Evolutionary conservation across 805 yeast genomes (phyloP).

Genomic region (Candida anglica): DNA sequence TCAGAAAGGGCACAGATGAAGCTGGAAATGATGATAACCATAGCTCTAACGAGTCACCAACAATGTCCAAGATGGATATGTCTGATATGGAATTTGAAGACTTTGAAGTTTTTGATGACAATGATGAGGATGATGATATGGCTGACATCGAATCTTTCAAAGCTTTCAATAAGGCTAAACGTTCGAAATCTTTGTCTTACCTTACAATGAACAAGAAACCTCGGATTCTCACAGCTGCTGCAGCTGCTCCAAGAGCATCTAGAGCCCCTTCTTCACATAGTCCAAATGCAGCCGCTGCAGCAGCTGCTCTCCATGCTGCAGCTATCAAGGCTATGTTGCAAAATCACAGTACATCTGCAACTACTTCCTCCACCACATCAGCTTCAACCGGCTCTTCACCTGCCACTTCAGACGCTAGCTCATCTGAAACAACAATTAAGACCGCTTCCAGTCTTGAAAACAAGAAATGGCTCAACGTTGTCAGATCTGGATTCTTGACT

Average conservation of each 20-base stretch:
- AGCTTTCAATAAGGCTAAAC: conserved; percentile 39
- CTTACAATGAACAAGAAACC: conserved; percentile 46
- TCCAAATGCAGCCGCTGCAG: conserved; percentile 68
- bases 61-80: conserved; percentile 14
- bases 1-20: conserved; percentile 7
- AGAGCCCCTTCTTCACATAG: conserved; percentile 52
- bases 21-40: conserved; percentile 5
- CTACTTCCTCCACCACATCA: conserved; percentile 23
- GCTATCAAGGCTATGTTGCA: conserved; percentile 46
- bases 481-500: conserved; percentile 70
- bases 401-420: conserved; percentile 11
- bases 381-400: conserved; percentile 1
- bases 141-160: conserved; percentile 37
- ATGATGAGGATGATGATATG: conserved; percentile 30
- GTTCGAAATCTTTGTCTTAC: conserved; percentile 66
- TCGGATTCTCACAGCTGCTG: conserved; percentile 64
- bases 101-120: conserved; percentile 45
- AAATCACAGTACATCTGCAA: conserved; percentile 22
- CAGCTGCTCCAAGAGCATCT: conserved; percentile 80
- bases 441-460: conserved; percentile 26
- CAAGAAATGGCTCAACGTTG: conserved; percentile 67
- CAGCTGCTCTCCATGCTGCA: conserved; percentile 70
- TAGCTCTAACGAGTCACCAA: conserved; percentile 1
- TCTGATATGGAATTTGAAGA: conserved; percentile 48
- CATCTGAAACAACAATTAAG: too few relatives aligned